Base-by-base conservation (phyloP, 495 filamentous ascomycete species). In the Hyphodiscus hymeniophilus region DNA sequence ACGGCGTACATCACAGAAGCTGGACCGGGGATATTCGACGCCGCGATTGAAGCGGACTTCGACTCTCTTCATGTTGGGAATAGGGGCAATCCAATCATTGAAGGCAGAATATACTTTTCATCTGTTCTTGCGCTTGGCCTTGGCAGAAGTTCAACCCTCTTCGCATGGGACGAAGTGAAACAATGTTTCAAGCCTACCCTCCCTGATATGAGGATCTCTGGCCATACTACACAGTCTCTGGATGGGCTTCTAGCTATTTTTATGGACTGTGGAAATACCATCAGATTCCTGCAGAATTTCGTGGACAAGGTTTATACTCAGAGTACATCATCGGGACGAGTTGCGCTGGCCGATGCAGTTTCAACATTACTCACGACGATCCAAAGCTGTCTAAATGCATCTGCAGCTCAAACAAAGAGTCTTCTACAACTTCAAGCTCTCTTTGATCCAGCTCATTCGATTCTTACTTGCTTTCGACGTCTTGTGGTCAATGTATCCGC, bases 61-160 rank as follows among this genome's bases (percentile, higher is more conserved):
- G 53, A 59, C n/a, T 53, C 60, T 38, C 50, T 71, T 0, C 38
- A 35, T n/a, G 30, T 72, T 28, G 47, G 38, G 11, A 57, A 57
- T 30, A 45, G 52, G 7, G 49, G 63, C 2, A 42, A 56, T 7
- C 56, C 63, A 22, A 50, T 73, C 10, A 50, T 75, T 13, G 65
- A 63, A 28, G 55, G 70, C 15, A 66, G 71, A 34, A 50, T 73
- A 1, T 80, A 87, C 53, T 60, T 82, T 28, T 60, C 76, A 38
- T 82, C 79, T 18, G 64, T 95, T 16, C 62, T 87, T 30, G 75
- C 78, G 41, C 73, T 95, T 8, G 85, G 82, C 0, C 70, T 96
- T 2, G 92, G 92, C 4, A 76, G 88, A 64, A 82, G 79, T 41
- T 95, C 91, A 0, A 63, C 84, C 8, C 75, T 95, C 39, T 96